phyloP scores from a whole-genome alignment of 805 yeast genomes.

The Schwanniomyces sp. region DNA sequence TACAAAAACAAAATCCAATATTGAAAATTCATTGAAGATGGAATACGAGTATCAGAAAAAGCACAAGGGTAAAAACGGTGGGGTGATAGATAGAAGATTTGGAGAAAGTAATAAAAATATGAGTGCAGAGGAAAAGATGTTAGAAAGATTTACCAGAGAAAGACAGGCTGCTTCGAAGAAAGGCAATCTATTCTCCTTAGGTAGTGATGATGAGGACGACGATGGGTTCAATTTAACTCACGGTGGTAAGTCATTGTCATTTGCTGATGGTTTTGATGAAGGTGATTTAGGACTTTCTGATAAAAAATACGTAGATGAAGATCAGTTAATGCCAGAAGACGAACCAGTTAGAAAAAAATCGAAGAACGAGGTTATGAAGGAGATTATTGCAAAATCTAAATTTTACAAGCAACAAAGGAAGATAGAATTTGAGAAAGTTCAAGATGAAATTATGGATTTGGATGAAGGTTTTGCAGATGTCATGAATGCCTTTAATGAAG shows the following conservation, averaged over 20 bases:
- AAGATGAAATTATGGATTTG: constrained; percentile 61
- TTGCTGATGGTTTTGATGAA: constrained; percentile 51
- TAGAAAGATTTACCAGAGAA: constrained; percentile 91
- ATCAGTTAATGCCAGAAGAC: constrained; percentile 18
- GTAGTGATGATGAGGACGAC: constrained; percentile 64
- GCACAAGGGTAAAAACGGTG: constrained; percentile 74
- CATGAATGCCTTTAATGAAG: constrained; percentile 50
- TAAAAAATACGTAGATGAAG: constrained; percentile 41
- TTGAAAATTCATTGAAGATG: constrained; percentile 43
- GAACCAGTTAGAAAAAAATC: constrained; percentile 64
- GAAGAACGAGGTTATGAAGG: constrained; percentile 84
- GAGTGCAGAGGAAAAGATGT: constrained; percentile 90
- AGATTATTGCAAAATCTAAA: constrained; percentile 79
- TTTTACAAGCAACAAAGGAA: constrained; percentile 77
- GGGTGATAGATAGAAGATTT: constrained; percentile 80
- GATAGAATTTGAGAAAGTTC: constrained; percentile 56
- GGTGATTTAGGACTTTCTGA: constrained; percentile 22
- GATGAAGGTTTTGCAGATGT: constrained; percentile 76
- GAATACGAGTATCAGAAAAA: constrained; percentile 66
- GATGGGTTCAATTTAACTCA: constrained; percentile 67
- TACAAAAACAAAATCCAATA: constrained; percentile 32
- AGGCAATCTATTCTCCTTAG: constrained; percentile 51
- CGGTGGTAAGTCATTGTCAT: constrained; percentile 65
- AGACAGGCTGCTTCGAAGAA: constrained; percentile 63
- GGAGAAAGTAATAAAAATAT: constrained; percentile 76